Conservation (phyloP, 805 yeast genomes). For the Metschnikowia gruessii region DNA sequence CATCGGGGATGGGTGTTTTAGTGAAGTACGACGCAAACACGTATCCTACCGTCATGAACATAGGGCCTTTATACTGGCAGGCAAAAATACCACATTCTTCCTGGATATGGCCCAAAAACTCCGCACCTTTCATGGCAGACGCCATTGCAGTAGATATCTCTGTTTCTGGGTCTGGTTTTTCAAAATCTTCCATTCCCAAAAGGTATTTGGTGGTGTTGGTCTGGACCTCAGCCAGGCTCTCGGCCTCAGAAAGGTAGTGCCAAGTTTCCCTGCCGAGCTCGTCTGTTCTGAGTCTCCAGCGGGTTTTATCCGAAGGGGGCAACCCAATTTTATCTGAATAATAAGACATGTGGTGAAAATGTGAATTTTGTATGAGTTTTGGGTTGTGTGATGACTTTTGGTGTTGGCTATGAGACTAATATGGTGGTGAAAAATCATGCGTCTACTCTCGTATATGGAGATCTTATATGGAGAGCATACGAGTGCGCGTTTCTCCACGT, state of each 20-base stretch:
- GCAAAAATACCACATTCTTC: conserved; percentile 81
- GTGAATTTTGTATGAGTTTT: no score
- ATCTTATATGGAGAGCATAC: no score
- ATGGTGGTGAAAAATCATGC: no score
- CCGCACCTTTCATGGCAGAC: conserved; percentile 72
- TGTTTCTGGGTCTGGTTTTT: conserved; percentile 38
- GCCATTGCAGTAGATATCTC: conserved; percentile 45
- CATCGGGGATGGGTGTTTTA: conserved; percentile 63
- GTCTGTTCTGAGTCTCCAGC: conserved; percentile 75
- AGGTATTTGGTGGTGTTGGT: conserved; percentile 55
- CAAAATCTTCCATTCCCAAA: conserved; percentile 40
- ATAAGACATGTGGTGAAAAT: conserved; percentile 15
- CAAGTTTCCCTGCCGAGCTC: conserved; percentile 77
- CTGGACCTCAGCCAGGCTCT: conserved; percentile 46
- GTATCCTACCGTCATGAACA: conserved; percentile 93
- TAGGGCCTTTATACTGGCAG: conserved; percentile 93
- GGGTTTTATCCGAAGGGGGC: conserved; percentile 60
- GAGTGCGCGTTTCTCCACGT: no score
- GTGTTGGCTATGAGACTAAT: no score
- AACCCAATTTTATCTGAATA: conserved; percentile 73
- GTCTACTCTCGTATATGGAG: no score
- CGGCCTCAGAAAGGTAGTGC: conserved; percentile 55
- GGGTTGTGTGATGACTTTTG: no score
- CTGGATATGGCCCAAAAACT: conserved; percentile 67
- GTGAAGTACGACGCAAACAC: conserved; percentile 72